Evolutionary conservation across 2,329 filamentous ascomycete genomes (phyloP), one percentile per base, ranked within the genome.

Genomic region (Xylariaceae sp.): DNA sequence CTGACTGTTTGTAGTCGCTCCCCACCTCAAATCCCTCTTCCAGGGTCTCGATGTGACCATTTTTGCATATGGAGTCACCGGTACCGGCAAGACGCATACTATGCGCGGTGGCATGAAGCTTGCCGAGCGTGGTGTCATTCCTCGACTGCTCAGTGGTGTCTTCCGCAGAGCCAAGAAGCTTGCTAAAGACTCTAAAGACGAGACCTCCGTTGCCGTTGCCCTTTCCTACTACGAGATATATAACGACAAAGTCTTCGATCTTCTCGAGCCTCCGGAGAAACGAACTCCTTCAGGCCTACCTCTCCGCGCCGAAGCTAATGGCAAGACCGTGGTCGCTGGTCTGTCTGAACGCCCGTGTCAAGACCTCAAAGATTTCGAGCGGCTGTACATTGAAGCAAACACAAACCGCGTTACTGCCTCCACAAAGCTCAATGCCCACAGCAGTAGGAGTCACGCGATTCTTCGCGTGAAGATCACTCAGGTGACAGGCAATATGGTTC

Each of bases 141-240:
- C 91, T 12, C 76, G 91, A 48, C 70, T 95, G 45, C 75, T 96
- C 35, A 94, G 88, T 67, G 82, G 80, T 56, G 86, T 97, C 47
- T 97, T 92, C 64, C 80, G 92, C 38, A 77, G 88, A 49, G 85
- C 85, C 52, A 87, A 89, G 67, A 95, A 94, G 72, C 83, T 93
- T 16, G 78, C 81, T 54, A 93, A 92, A 67, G 90, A 95, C 59
- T 79, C 83, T 2, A 73, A 76, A 4, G 87, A 83, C 10, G 72
- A 81, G 41, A 91, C 84, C 0, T 75, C 72, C 2, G 87, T 94
- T 19, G 72, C 80, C 7, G 88, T 95, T 14, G 75, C 81, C 11
- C 76, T 96, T 60, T 91, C 88, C 22, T 96, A 96, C 69, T 95
- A 95, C 69, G 91, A 96, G 65, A 95, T 96, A 55, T 96, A 96